These are phyloP conservation scores for Rhizopogon salebrosus DNA, from an alignment of 768 basidiomycete genomes.

Conservation along the genomic window DNA sequence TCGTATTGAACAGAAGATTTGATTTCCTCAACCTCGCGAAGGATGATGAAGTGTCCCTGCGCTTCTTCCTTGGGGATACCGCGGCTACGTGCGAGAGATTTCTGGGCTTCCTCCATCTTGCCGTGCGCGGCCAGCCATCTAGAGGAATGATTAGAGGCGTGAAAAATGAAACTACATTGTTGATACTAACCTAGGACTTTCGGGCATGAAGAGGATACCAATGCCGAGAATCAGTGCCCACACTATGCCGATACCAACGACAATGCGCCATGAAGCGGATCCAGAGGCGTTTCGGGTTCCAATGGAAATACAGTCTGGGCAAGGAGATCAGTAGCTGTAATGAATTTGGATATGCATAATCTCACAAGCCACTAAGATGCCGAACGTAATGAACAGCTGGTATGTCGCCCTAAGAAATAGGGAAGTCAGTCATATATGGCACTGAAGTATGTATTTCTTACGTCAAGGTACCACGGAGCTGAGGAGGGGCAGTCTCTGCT, in stretches of 20 bases:
- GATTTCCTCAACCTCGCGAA: slow-evolving; percentile 53
- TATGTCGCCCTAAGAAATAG: slow-evolving; percentile 36
- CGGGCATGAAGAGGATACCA: slow-evolving; percentile 69
- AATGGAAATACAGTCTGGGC: slow-evolving; percentile 57
- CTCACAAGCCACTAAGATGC: slow-evolving; percentile 62
- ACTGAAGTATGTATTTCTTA: slow-evolving; percentile 2
- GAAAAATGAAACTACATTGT: background rate
- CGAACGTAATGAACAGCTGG: slow-evolving; percentile 65
- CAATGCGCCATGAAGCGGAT: slow-evolving; percentile 55
- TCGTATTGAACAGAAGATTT: slow-evolving; percentile 46
- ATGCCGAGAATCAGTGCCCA: slow-evolving; percentile 59
- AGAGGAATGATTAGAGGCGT: background rate
- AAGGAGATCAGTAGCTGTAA: slow-evolving; percentile 2
- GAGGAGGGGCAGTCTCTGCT: slow-evolving; percentile 67
- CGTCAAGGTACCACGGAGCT: slow-evolving; percentile 66
- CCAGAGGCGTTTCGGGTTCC: slow-evolving; percentile 49
- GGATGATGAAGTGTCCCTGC: slow-evolving; percentile 35
- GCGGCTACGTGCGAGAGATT: slow-evolving; percentile 42
- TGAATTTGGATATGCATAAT: slow-evolving; percentile 6
- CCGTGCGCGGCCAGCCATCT: slow-evolving; percentile 55
- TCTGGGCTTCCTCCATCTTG: slow-evolving; percentile 42
- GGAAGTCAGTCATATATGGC: background rate
- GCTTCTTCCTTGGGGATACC: slow-evolving; percentile 41
- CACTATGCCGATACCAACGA: slow-evolving; percentile 55
- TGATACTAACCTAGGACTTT: slow-evolving; percentile 43